phyloP scores from a whole-genome alignment of 2,329 filamentous ascomycete species.

The Sarocladiaceae sp. region DNA sequence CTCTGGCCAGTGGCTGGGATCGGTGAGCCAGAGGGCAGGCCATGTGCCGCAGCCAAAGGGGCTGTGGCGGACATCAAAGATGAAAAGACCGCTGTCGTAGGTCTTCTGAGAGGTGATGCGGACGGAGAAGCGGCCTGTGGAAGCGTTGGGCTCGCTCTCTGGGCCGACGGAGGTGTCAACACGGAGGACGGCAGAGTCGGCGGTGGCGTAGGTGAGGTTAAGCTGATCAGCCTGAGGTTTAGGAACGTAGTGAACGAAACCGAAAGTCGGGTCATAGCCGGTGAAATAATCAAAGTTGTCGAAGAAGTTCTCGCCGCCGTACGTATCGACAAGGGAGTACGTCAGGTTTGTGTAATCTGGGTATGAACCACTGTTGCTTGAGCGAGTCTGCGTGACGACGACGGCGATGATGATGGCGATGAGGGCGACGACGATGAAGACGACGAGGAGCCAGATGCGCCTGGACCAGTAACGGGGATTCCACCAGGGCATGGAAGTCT shows the following conservation, averaged over 20 bases:
- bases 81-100: slow-evolving; percentile 58
- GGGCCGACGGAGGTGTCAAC: slow-evolving; percentile 55
- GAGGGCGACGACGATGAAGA: slow-evolving; percentile 27
- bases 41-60: slow-evolving; percentile 59
- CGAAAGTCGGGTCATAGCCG: slow-evolving; percentile 41
- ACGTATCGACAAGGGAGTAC: slow-evolving; percentile 43
- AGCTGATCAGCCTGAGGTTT: slow-evolving; percentile 31
- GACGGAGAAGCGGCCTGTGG: slow-evolving; percentile 56
- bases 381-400: slow-evolving; percentile 35
- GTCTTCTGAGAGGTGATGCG: slow-evolving; percentile 54
- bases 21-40: slow-evolving; percentile 61
- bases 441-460: slow-evolving; percentile 41
- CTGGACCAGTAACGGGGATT: slow-evolving; percentile 48
- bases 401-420: slow-evolving; percentile 44
- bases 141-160: slow-evolving; percentile 39
- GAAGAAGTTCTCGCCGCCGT: slow-evolving; percentile 44
- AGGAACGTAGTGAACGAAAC: slow-evolving; percentile 50
- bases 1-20: slow-evolving; percentile 53
- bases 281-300: slow-evolving; percentile 49
- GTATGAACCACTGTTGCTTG: slow-evolving; percentile 33
- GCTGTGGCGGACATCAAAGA: slow-evolving; percentile 60
- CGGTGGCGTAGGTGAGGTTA: slow-evolving; percentile 58
- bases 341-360: slow-evolving; percentile 41
- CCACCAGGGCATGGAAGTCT: slow-evolving; percentile 30
- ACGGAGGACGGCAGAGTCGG: slow-evolving; percentile 45